Base-by-base conservation (phyloP, 2,329 filamentous ascomycete species). In the Elsinoe ampelina region DNA sequence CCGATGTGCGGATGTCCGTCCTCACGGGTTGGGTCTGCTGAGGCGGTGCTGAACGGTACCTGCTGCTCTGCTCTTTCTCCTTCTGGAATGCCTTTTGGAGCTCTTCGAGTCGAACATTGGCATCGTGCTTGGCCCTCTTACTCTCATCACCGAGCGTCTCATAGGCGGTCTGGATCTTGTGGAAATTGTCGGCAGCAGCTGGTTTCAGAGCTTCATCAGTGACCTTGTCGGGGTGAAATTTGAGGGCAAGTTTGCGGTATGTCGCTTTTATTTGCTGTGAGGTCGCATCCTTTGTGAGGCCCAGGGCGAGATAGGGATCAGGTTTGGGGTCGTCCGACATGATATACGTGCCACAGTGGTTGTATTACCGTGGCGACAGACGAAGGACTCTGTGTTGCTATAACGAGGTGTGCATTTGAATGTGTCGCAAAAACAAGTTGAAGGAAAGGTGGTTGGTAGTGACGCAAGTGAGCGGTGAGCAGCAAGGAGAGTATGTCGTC, bases 101-200 rank as follows among this genome's bases (percentile, higher is more conserved):
- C 67, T 85, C 81, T 52, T 80, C 81, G 60, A 91, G 71, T 64
- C 78, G 82, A 60, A 86, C 77, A 67, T 85, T 80, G 54, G 89
- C 83, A 71, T 97, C 89, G 70, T 96, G 95, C 63, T 84, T 83
- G 58, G 76, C 72, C 59, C 89, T 79, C 67, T 85, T 82, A 5
- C 75, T 77, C 26, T 92, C 86, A 67, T 96, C 85, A 66, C 83
- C 87, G 59, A 98, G 81, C 30, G 93, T 77, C 72, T 97, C 93
- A 72, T 95, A 98, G 52, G 93, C 91, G 65, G 91, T 83, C 70
- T 96, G 91, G 34, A 97, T 88, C 68, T 83, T 84, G 72, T 96
- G 90, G 67, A 97, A 98, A 71, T 95, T 85, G 64, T 89, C 85
- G 64, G 87, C 83, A 70, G 91, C 95, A 64, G 82, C 75, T 58